These are phyloP conservation scores for Gossypium australe DNA, from an alignment of 345 rosid genomes.

Conservation along the genomic window DNA sequence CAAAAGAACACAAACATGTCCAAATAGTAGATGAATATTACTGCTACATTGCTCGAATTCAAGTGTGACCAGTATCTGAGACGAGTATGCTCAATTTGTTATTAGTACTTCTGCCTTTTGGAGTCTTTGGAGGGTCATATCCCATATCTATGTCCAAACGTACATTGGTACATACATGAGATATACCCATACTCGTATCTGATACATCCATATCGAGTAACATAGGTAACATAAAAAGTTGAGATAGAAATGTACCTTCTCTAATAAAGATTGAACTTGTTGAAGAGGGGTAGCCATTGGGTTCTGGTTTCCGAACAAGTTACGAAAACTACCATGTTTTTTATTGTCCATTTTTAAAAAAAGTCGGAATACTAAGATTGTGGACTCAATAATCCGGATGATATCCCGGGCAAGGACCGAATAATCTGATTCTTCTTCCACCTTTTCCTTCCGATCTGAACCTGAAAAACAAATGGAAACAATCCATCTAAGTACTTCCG, in stretches of 20 bases:
- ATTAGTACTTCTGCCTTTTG: too few species aligned
- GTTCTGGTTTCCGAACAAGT: conserved; percentile 66
- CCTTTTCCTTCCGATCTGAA: conserved; percentile 43
- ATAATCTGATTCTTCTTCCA: conserved; percentile 49
- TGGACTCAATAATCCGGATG: conserved; percentile 52
- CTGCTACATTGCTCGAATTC: too few species aligned
- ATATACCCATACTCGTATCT: too few species aligned
- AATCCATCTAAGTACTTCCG: background rate
- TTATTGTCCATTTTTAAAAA: conserved; percentile 85
- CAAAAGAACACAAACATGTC: too few species aligned
- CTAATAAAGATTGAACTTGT: conserved; percentile 61
- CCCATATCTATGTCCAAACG: too few species aligned
- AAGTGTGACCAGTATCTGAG: too few species aligned
- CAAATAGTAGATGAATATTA: too few species aligned
- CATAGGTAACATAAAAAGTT: background rate
- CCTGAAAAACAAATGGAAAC: conserved; percentile 33
- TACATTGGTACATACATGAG: too few species aligned
- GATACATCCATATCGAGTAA: too few species aligned
- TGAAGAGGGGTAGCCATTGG: conserved; percentile 67
- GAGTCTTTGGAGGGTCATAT: too few species aligned
- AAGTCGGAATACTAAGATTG: conserved; percentile 55
- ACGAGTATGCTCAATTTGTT: too few species aligned
- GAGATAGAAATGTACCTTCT: conserved; percentile 42
- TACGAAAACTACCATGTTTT: conserved; percentile 40
- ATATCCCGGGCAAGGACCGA: conserved; percentile 62